These are phyloP conservation scores for Coemansia guatemalensis DNA, from an alignment of 192 early-diverging fungal species.

Conservation along the genomic window DNA sequence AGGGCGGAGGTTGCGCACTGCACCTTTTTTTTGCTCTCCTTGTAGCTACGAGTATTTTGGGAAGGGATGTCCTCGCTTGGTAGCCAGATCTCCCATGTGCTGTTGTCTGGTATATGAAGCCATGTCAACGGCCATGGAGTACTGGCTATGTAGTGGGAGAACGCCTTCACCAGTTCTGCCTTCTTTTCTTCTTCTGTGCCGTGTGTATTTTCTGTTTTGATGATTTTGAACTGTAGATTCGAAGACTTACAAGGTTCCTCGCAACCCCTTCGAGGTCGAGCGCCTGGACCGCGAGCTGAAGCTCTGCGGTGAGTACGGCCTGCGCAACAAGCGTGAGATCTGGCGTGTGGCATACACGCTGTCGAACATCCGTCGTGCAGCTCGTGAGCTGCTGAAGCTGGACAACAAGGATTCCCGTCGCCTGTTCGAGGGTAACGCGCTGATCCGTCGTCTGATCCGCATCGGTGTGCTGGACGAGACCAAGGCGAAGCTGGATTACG, in stretches of 20 bases:
- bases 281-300: conserved; percentile 94
- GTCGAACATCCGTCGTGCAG: conserved; percentile 99
- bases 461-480: conserved; percentile 97
- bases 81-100: no score
- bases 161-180: conserved; percentile 21
- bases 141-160: not conserved
- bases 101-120: no score
- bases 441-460: conserved; percentile 97
- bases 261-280: conserved; percentile 93
- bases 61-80: conserved; percentile 1
- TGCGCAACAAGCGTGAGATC: conserved; percentile 99
- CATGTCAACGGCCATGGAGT: not conserved
- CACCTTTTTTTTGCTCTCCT: conserved; percentile 7
- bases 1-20: not conserved
- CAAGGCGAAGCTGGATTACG: conserved; percentile 99
- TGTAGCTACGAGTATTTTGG: conserved; percentile 18
- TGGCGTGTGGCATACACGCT: conserved; percentile 95
- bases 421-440: conserved; percentile 99
- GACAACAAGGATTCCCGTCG: conserved; percentile 96
- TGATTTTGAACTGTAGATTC: conserved; percentile 56
- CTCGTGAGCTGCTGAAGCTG: conserved; percentile 97
- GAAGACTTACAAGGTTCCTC: conserved; percentile 94
- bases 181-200: conserved; percentile 13
- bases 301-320: conserved; percentile 96
- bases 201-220: not conserved